Conservation (phyloP, 768 basidiomycete species). For the Trametes elegans region DNA sequence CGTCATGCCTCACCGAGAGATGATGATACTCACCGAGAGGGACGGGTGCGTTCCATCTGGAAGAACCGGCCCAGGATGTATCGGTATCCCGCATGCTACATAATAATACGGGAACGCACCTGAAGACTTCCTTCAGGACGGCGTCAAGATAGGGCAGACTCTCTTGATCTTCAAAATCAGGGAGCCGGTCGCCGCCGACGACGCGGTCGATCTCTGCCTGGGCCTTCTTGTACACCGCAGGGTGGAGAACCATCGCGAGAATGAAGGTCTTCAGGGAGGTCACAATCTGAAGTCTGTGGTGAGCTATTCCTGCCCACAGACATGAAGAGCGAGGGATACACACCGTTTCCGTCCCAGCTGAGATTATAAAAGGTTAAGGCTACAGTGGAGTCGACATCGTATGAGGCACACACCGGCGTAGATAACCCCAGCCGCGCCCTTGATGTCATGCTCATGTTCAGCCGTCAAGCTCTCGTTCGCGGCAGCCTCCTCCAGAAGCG, state of each 20-base stretch:
- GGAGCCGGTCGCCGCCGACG: slow-evolving; percentile 33
- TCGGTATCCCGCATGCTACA: no score
- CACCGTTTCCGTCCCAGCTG: slow-evolving; percentile 23
- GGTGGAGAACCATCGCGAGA: slow-evolving; percentile 39
- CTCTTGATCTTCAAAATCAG: slow-evolving; percentile 21
- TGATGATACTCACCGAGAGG: slow-evolving; percentile 20
- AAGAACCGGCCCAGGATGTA: neutral
- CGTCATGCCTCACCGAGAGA: no score
- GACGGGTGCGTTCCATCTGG: slow-evolving; percentile 18
- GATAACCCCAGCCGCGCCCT: slow-evolving; percentile 14
- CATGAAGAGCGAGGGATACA: neutral
- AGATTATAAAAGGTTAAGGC: neutral
- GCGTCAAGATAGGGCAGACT: slow-evolving; percentile 24
- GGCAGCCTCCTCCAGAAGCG: slow-evolving; percentile 18
- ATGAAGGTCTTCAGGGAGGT: slow-evolving; percentile 39
- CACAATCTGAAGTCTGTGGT: slow-evolving; percentile 34
- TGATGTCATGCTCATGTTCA: slow-evolving; percentile 20
- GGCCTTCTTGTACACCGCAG: slow-evolving; percentile 38
- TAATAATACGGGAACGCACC: slow-evolving; percentile 8
- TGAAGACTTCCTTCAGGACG: slow-evolving; percentile 21
- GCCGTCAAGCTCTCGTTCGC: neutral
- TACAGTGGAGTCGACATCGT: neutral
- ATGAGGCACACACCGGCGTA: slow-evolving; percentile 18
- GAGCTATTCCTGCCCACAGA: neutral
- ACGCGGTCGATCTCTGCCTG: slow-evolving; percentile 42